Evolutionary conservation across 805 yeast species (phyloP), one percentile per base, ranked within the genome.

Genomic region (Ogataea haglerorum): DNA sequence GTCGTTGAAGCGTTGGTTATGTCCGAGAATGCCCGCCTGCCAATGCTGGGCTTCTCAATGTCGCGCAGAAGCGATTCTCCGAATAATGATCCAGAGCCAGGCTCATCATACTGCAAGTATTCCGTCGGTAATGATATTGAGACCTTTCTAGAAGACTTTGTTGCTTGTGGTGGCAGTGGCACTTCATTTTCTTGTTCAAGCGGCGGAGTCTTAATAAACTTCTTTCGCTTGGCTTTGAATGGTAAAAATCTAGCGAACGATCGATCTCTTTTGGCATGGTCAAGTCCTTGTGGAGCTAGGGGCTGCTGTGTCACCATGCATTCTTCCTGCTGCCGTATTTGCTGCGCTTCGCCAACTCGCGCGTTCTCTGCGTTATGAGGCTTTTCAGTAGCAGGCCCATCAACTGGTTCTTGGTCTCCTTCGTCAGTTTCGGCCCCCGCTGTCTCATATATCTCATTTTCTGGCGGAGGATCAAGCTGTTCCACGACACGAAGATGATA

Each of bases 21-120:
- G 26, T 47, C 51, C 3, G 51, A 47, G 32, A 42, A n/a, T 9
- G 41, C 47, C 18, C 51, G 36, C 30, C 43, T 38, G 15, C 42
- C 33, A 18, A 37, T 22, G 15, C 18, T 14, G 10, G 27, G 35
- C 13, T 30, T 28, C n/a, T 36, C 47, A 5, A 33, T 27, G 16
- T 34, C 43, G n/a, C 26, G 38, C 17, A 25, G 4, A 4, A 28
- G 8, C 12, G 37, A 35, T 9, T 23, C 47, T 19, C 31, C 42
- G 27, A 38, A 38, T 5, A 35, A 16, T 4, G 30, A 16, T 17
- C 26, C 30, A 3, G 40, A 28, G n/a, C 17, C 36, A n/a, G 10
- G 15, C 10, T 34, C 19, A 6, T n/a, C 24, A 16, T 28, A 19
- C 24, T 28, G 34, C 15, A 30, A 12, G 19, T 34, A n/a, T 13